Conservation (phyloP, 768 basidiomycete genomes). For the Boletus vinaceobasis region DNA sequence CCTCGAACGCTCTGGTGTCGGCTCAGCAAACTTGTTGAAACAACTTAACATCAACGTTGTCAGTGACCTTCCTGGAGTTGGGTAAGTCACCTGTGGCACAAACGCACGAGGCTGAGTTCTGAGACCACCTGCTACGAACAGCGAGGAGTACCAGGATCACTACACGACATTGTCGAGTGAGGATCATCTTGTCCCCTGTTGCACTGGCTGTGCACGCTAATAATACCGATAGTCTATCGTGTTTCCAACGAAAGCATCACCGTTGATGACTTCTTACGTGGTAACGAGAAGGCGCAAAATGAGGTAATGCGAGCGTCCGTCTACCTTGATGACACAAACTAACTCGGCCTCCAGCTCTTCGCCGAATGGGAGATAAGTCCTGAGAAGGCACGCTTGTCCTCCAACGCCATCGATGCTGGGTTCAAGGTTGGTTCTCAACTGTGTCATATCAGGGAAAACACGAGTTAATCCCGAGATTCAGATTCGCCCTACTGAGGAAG, state of each 20-base stretch:
- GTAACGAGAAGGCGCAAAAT: constrained; percentile 53
- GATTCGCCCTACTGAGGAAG: constrained; percentile 68
- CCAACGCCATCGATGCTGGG: constrained; percentile 72
- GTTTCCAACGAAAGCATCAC: constrained; percentile 64
- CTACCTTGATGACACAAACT: neutral
- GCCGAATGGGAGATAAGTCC: constrained; percentile 64
- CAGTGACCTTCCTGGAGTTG: constrained; percentile 68
- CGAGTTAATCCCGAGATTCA: constrained; percentile 18
- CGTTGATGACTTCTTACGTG: constrained; percentile 67
- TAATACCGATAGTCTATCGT: constrained; percentile 48
- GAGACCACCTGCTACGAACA: constrained; percentile 19
- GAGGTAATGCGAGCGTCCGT: constrained; percentile 36
- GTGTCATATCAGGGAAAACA: neutral
- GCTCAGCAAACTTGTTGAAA: constrained; percentile 50
- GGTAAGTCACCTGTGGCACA: constrained; percentile 36
- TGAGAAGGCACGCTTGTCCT: constrained; percentile 64
- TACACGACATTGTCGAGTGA: constrained; percentile 65
- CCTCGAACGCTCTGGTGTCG: constrained; percentile 70
- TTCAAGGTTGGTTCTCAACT: constrained; percentile 49
- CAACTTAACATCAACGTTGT: constrained; percentile 59
- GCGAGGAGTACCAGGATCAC: constrained; percentile 72
- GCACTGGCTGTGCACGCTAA: neutral
- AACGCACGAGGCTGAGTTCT: neutral
- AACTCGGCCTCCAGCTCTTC: constrained; percentile 40
- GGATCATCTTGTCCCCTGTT: constrained; percentile 11